These are phyloP conservation scores for Salisapilia sapeloensis DNA, from an alignment of 352 stramenopile genomes.

Conservation along the genomic window DNA sequence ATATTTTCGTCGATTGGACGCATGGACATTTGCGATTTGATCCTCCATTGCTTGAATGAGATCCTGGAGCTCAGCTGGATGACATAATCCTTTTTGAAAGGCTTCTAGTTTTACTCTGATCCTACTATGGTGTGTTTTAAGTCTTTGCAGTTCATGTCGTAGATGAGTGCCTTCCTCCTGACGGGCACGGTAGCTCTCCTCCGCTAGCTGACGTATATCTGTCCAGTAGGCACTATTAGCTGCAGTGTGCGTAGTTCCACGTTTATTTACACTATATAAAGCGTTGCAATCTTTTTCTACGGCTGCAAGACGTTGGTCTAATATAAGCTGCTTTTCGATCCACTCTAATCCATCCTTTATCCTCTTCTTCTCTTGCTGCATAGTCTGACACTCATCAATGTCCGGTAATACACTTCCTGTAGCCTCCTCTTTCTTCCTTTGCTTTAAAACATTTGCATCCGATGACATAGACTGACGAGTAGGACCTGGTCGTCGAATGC, in stretches of 20 bases:
- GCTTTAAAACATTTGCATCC: no score
- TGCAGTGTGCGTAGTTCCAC: no score
- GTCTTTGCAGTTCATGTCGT: constrained; percentile 11
- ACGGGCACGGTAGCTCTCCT: constrained; percentile 13
- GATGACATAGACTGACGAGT: no score
- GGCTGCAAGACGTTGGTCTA: constrained; percentile 10
- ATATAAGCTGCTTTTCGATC: constrained; percentile 47
- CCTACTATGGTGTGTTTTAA: constrained; percentile 10
- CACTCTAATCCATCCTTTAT: constrained; percentile 26
- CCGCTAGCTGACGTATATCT: no score
- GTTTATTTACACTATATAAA: no score
- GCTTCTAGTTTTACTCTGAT: constrained; percentile 22
- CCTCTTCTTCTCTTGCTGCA: constrained; percentile 11
- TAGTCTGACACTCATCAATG: no score
- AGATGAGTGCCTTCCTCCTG: constrained; percentile 13
- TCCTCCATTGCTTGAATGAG: constrained; percentile 32
- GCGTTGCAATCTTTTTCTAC: constrained; percentile 34
- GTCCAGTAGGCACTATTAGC: no score
- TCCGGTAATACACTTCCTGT: no score
- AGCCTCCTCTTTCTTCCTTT: no score
- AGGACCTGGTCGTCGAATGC: no score
- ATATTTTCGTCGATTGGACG: constrained; percentile 14
- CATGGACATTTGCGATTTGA: constrained; percentile 15
- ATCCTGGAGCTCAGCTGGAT: constrained; percentile 26
- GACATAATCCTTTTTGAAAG: constrained; percentile 25